phyloP scores from a whole-genome alignment of 176 grass and related monocot genomes.

The Oropetium thomaeum region DNA sequence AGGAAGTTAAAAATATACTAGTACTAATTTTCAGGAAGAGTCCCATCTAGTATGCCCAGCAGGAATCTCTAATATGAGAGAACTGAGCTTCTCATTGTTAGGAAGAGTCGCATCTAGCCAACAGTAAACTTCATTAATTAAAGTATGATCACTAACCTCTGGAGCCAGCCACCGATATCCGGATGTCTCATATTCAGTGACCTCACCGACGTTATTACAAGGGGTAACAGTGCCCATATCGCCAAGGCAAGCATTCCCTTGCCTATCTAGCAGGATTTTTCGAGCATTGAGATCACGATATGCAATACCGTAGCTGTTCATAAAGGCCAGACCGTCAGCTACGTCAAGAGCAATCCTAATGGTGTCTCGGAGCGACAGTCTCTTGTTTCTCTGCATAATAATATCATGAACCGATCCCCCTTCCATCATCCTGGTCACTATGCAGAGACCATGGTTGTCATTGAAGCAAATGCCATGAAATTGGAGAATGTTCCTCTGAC shows the following conservation, averaged over 20 bases:
- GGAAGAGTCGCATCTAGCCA: background rate
- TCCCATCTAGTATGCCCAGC: background rate
- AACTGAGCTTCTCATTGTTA: conserved; percentile 17
- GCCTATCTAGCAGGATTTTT: conserved; percentile 77
- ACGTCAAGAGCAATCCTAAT: conserved; percentile 77
- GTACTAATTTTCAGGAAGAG: no score
- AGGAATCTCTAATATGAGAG: conserved; percentile 8
- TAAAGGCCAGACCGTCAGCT: conserved; percentile 75
- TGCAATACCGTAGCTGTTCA: conserved; percentile 83
- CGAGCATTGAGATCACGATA: conserved; percentile 85
- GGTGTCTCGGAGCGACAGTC: conserved; percentile 52
- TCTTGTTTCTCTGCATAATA: conserved; percentile 73
- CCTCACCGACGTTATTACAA: conserved; percentile 90
- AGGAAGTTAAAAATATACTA: conserved; percentile 10
- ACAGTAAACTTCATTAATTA: background rate
- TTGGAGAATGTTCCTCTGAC: conserved; percentile 89
- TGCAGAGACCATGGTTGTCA: conserved; percentile 73
- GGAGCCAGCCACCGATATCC: conserved; percentile 96
- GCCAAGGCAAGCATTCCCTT: conserved; percentile 86
- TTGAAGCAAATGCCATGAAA: conserved; percentile 87
- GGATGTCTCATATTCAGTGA: conserved; percentile 91
- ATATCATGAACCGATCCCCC: conserved; percentile 77
- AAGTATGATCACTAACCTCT: conserved; percentile 67
- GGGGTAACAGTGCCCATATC: conserved; percentile 93
- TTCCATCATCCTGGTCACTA: conserved; percentile 94